These are phyloP conservation scores for Populus euphratica DNA, from an alignment of 345 rosid genomes.

Conservation along the genomic window DNA sequence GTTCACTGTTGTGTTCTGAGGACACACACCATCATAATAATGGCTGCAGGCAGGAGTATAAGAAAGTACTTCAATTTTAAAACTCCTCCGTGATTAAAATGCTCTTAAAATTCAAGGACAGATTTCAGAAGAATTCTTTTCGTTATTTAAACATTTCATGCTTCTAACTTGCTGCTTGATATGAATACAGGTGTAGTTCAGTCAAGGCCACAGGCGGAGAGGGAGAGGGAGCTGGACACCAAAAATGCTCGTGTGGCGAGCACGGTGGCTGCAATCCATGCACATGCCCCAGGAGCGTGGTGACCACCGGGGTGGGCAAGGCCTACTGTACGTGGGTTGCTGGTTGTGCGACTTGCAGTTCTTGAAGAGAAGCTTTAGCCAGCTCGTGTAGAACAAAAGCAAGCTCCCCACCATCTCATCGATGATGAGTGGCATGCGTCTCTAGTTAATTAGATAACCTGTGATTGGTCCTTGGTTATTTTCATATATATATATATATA, in stretches of 20 bases:
- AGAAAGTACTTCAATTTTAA: too few species aligned
- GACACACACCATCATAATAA: too few species aligned
- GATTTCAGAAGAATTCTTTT: too few species aligned
- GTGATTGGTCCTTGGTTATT: too few species aligned
- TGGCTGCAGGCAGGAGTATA: too few species aligned
- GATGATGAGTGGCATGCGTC: neutral
- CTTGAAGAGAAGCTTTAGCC: neutral
- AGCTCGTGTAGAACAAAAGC: neutral
- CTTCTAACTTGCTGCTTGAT: neutral
- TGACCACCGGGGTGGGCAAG: constrained; percentile 20
- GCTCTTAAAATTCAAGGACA: too few species aligned
- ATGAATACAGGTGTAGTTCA: constrained; percentile 31
- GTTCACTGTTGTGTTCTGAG: too few species aligned
- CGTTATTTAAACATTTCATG: too few species aligned
- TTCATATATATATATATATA: too few species aligned
- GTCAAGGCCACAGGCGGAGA: constrained; percentile 10
- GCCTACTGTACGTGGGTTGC: constrained; percentile 36
- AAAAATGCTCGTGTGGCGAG: constrained; percentile 51
- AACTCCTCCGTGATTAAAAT: too few species aligned
- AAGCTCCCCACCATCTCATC: neutral
- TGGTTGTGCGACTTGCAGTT: constrained; percentile 32
- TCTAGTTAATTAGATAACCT: neutral
- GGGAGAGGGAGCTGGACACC: constrained; percentile 30
- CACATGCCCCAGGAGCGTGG: constrained; percentile 31
- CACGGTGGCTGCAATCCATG: constrained; percentile 69